Evolutionary conservation across 129 eudicot species (phyloP), one percentile per base, ranked within the genome.

Genomic region (Artemisia annua): DNA sequence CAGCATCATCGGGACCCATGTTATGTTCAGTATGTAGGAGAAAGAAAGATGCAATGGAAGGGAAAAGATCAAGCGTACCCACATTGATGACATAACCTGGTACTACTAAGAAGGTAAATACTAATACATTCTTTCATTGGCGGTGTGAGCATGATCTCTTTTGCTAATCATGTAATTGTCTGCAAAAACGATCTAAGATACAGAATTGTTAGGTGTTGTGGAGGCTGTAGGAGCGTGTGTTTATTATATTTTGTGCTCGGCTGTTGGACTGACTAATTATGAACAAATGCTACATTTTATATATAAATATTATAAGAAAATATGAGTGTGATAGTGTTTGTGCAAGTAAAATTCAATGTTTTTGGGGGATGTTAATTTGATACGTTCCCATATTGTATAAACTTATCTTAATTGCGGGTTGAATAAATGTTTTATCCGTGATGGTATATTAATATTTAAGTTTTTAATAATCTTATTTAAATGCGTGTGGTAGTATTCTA

Each of bases 1-100:
- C 96, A 22, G 89, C 92, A 62, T 63, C 92, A n/a, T 84, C 95
- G 1, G 98, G 98, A 10, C 98, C 92, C 74, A 88, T 90, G 81
- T 84, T 94, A 58, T 94, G 99, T 66, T 80, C 91, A 60, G 85
- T 18, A 16, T 94, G 99, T 80, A 89, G 91, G 20, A 86, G 81
- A 81, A 94, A 94, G 94, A 94, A 94, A 83, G 99, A 94, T 68
- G 99, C 99, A 63, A 94, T 94, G 99, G 99, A 94, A 90, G 99
- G 97, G 51, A 90, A 88, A 71, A 90, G 81, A 71, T 30, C 88
- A 30, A 87, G 70, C 69, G 48, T 55, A 76, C 81, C 87, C 28
- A 43, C 88, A 55, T 59, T 87, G 66, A 79, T 81, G 39, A 85
- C 72, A 49, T 89, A 74, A 78, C 78, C 64, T 63, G 87, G 71